Evolutionary conservation across 1,284 basidiomycete genomes (phyloP), one percentile per base, ranked within the genome.

Genomic region (Mycena sp.): DNA sequence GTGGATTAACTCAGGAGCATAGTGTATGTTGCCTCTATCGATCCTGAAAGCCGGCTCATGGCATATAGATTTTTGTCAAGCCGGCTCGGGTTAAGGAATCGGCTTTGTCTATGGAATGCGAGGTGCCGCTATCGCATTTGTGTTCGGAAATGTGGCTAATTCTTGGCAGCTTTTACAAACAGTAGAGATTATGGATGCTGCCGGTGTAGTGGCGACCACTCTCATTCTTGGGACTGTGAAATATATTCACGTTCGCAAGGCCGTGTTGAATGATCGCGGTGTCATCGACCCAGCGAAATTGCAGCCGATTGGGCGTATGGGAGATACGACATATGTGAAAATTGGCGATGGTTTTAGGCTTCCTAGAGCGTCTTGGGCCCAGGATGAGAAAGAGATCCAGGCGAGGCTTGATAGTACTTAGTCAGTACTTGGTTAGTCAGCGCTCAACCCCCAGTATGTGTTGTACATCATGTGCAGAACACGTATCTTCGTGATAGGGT

Each of bases 81-180:
- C 81, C 89, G 7, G 81, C 90, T 11, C 79, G 90, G 29, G 89
- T 92, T 21, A 88, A 83, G 64, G 91, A 93, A 73, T 86, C 88
- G 52, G 88, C 86, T 0, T 89, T 91, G 72, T 83, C 83, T 48
- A 87, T 92, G 86, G 90, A 92, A 75, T 91, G 88, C 74, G 84
- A 84, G 73, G 81, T 82, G 59, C 35, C 71, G 54, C 25, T 30
- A 12, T 44, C 21, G 21, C 23, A 43, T 28, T 25, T 28, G 9
- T 21, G 35, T 45, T 16, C 7, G 19, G 4, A 19, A n/a, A 37
- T 46, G 6, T 26, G 14, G 35, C n/a, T 41, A 25, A 51, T 26
- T 6, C 12, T 19, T 21, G n/a, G 40, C 55, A 83, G 77, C 74
- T 86, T n/a, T 75, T 77, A 30, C 80, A 85, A 70, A 71, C 78